A percentile compares a stretch with the other conserved stretches of the same genome.
phyloP scores from a whole-genome alignment of 2,329 filamentous ascomycete genomes.

The Xylaria sp. region DNA sequence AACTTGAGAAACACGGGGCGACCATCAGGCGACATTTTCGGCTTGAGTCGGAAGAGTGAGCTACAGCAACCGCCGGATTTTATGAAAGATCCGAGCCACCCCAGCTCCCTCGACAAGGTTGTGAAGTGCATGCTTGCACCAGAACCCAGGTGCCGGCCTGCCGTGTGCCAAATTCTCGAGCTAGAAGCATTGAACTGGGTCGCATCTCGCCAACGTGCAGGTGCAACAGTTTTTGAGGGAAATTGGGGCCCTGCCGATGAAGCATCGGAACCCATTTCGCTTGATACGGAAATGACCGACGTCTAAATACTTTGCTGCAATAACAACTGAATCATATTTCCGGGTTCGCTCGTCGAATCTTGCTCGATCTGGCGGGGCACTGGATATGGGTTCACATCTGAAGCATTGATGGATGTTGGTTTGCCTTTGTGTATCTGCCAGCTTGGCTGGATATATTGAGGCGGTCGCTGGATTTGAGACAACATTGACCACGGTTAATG shows the following conservation, averaged over 20 bases:
- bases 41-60: slow-evolving; percentile 52
- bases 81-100: slow-evolving; percentile 77
- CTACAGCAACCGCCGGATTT: slow-evolving; percentile 73
- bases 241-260: slow-evolving; percentile 84
- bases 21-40: slow-evolving; percentile 48
- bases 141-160: slow-evolving; percentile 72
- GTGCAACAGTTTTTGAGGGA: slow-evolving; percentile 94
- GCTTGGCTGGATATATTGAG: slow-evolving; percentile 36
- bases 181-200: slow-evolving; percentile 82
- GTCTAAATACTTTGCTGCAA: slow-evolving; percentile 44
- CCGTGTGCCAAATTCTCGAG: slow-evolving; percentile 71
- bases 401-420: slow-evolving; percentile 28
- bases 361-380: slow-evolving; percentile 35
- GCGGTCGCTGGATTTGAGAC: slow-evolving; percentile 14
- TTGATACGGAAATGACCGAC: slow-evolving; percentile 63
- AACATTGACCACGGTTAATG: slow-evolving; percentile 17
- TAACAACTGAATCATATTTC: slow-evolving; percentile 25
- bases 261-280: slow-evolving; percentile 41
- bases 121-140: slow-evolving; percentile 88
- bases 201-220: slow-evolving; percentile 72
- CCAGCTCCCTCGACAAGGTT: slow-evolving; percentile 78
- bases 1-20: slow-evolving; percentile 29
- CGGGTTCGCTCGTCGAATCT: slow-evolving; percentile 28
- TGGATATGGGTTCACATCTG: slow-evolving; percentile 36
- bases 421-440: slow-evolving; percentile 32